Evolutionary conservation across 805 yeast species (phyloP).

Genomic region (Pichia insulana): DNA sequence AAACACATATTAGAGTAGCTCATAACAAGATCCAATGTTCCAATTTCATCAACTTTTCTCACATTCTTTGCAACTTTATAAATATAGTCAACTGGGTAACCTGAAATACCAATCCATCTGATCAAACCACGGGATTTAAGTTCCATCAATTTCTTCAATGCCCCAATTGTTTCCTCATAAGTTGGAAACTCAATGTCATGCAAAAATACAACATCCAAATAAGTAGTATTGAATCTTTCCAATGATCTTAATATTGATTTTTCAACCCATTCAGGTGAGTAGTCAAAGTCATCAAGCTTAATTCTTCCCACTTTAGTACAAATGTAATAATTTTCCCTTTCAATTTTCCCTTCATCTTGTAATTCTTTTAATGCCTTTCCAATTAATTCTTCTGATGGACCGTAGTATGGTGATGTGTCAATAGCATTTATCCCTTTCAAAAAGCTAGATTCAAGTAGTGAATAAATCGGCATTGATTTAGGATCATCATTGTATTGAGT

Average conservation of each 20-base stretch:
- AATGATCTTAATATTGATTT: conserved; percentile 60
- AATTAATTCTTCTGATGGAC: conserved; percentile 69
- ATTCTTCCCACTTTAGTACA: conserved; percentile 86
- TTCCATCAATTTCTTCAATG: conserved; percentile 48
- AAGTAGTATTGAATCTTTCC: conserved; percentile 52
- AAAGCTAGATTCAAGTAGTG: conserved; percentile 54
- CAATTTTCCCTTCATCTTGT: conserved; percentile 29
- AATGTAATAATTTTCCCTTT: conserved; percentile 57
- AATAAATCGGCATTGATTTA: conserved; percentile 43
- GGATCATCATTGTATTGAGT: conserved; percentile 72
- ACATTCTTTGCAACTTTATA: conserved; percentile 40
- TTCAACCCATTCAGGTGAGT: conserved; percentile 50
- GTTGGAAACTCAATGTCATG: conserved; percentile 85
- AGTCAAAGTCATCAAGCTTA: conserved; percentile 62
- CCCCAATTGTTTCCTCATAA: conserved; percentile 46
- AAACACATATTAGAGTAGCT: conserved; percentile 77
- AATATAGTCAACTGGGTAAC: conserved; percentile 73
- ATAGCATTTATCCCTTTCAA: conserved; percentile 62
- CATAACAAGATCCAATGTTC: conserved; percentile 64
- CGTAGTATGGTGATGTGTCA: conserved; percentile 92
- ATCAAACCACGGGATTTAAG: conserved; percentile 60
- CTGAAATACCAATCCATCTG: conserved; percentile 67
- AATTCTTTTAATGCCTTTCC: conserved; percentile 52
- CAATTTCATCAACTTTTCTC: conserved; percentile 34
- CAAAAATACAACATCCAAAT: conserved; percentile 74